Evolutionary conservation across 345 rosid genomes (phyloP).

Genomic region (Odontarrhena argentea): DNA sequence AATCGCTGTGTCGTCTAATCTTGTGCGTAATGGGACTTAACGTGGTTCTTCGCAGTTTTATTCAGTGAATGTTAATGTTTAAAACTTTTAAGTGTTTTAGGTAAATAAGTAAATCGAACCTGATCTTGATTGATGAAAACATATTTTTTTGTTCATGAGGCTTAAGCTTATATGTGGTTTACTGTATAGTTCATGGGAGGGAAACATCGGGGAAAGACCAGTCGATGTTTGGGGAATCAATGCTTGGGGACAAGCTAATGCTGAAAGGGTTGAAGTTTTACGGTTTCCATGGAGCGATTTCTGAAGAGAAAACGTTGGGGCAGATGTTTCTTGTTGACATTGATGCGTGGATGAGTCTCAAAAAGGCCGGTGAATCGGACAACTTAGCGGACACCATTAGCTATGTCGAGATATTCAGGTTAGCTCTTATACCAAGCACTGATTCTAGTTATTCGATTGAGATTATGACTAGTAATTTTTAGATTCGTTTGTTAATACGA

Average conservation of each 20-base stretch:
- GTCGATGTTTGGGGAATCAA: conserved; percentile 26
- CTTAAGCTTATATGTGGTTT: conserved; percentile 10
- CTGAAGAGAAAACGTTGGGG: conserved; percentile 70
- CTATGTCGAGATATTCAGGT: conserved; percentile 86
- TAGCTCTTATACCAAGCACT: conserved; percentile 5
- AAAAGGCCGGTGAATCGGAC: conserved; percentile 70
- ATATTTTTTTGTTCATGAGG: neutral
- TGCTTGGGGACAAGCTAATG: conserved; percentile 39
- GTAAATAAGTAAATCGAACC: too few species aligned
- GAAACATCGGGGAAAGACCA: conserved; percentile 19
- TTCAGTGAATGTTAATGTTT: too few species aligned
- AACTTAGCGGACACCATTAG: conserved; percentile 64
- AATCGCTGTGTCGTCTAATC: neutral
- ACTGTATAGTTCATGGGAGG: neutral
- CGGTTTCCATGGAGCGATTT: conserved; percentile 81
- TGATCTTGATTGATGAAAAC: neutral
- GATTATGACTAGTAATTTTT: neutral
- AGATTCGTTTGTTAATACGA: neutral
- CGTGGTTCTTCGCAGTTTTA: too few species aligned
- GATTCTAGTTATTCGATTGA: neutral
- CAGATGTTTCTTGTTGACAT: conserved; percentile 87
- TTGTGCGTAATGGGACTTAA: neutral
- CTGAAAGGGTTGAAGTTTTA: conserved; percentile 82
- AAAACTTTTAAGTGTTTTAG: too few species aligned
- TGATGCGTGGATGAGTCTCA: conserved; percentile 94